Base-by-base conservation (phyloP, 1,284 basidiomycete species). In the Apiotrichum sp. region DNA sequence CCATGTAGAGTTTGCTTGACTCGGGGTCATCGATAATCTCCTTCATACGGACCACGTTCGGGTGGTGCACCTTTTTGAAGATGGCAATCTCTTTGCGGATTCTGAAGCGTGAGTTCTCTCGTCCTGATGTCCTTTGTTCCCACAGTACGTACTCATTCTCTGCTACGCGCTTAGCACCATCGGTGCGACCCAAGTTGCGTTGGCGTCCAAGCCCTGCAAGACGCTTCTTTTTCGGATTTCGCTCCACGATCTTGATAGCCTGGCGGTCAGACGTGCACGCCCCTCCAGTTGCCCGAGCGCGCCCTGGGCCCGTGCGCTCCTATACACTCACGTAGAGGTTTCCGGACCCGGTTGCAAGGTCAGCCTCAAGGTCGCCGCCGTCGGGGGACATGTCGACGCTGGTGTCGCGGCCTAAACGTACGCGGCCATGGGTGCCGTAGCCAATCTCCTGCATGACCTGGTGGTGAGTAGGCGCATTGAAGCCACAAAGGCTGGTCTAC, bases 11-110 rank as follows among this genome's bases (percentile, higher is more conserved):
- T 78, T 89, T 90, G 71, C 89, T 88, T 59, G 84, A 85, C 60
- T 88, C 82, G 31, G 86, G 84, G 76, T 98, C 95, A 74, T 98
- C 93, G 65, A 98, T 96, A 69, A 98, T 93, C 74, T 97, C 93
- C 67, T 87, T 85, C 59, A 98, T 82, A 61, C 86, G 82, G 5
- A 98, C 95, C 56, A 98, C 86, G 70, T 98, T 88, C 0, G 87
- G 86, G 72, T 98, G 93, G 58, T 86, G 80, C 69, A 89, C 86
- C 70, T 96, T 93, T 78, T 97, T 97, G 88, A 98, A 93, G 73
- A 98, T 95, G 5, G 93, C 95, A 61, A 98, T 97, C 77, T 98
- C 93, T 47, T 86, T 87, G 40, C 84, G 86, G 40, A 78, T 74
- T 55, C 74, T 77, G 58, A 29, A 54, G 31, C 44, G 47, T 54